Conservation (phyloP, 2,329 filamentous ascomycete genomes). For the Taxawa tesnikishii region DNA sequence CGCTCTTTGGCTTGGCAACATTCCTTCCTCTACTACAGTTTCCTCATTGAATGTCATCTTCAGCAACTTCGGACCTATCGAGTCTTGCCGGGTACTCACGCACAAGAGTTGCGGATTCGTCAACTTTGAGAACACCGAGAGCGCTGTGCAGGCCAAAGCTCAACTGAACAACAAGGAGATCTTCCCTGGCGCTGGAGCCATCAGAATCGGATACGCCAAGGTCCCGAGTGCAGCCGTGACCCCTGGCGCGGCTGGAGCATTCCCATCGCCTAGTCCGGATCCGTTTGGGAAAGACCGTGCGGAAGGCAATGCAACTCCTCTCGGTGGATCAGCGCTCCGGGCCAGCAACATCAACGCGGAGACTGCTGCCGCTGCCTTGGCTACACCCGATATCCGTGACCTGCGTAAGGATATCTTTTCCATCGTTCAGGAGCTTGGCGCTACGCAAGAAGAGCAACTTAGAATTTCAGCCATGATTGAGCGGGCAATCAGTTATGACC, state of each 20-base stretch:
- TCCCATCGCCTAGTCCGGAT: conserved; percentile 83
- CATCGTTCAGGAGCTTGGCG: conserved; percentile 83
- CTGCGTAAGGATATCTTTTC: conserved; percentile 71
- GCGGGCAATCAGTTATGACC: conserved; percentile 60
- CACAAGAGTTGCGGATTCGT: conserved; percentile 99
- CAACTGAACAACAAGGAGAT: conserved; percentile 94
- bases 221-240: conserved; percentile 81
- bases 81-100: conserved; percentile 84
- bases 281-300: conserved; percentile 50
- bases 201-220: conserved; percentile 95
- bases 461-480: conserved; percentile 65
- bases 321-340: conserved; percentile 19
- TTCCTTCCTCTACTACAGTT: conserved; percentile 91
- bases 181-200: conserved; percentile 88
- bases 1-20: conserved; percentile 93
- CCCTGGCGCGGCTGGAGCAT: conserved; percentile 76
- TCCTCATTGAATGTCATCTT: conserved; percentile 94
- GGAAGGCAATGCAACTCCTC: conserved; percentile 21
- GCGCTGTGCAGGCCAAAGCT: conserved; percentile 77
- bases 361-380: conserved; percentile 42
- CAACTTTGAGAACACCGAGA: conserved; percentile 87
- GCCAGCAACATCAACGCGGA: conserved; percentile 27
- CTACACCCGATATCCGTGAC: conserved; percentile 61
- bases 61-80: conserved; percentile 78
- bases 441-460: conserved; percentile 62